These are phyloP conservation scores for Astathelohania contejeani DNA, from an alignment of 371 early-diverging fungal genomes.

Conservation along the genomic window DNA sequence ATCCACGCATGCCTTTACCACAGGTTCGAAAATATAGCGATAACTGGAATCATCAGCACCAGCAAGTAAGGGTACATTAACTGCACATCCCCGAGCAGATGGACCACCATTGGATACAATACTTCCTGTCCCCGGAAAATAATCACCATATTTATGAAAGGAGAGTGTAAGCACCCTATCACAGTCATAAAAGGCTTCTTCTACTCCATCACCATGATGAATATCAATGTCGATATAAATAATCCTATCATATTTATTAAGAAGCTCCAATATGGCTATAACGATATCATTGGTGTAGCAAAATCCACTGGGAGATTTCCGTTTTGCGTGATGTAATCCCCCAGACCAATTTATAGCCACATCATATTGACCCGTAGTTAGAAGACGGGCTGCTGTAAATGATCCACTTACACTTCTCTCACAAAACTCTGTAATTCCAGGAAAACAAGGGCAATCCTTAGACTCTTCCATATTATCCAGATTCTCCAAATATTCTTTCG, in stretches of 20 bases:
- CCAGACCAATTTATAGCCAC: slow-evolving; percentile 82
- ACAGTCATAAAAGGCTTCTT: slow-evolving; percentile 67
- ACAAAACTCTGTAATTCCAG: slow-evolving; percentile 84
- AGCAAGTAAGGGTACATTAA: slow-evolving; percentile 73
- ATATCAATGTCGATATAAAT: slow-evolving; percentile 82
- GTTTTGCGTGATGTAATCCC: slow-evolving; percentile 83
- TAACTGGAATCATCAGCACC: slow-evolving; percentile 73
- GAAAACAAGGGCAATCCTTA: slow-evolving; percentile 89
- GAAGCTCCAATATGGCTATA: slow-evolving; percentile 64
- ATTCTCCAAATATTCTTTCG: slow-evolving; percentile 25
- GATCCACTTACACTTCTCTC: slow-evolving; percentile 75
- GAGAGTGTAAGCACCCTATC: slow-evolving; percentile 77
- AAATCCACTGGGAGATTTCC: slow-evolving; percentile 73
- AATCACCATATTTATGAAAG: slow-evolving; percentile 79
- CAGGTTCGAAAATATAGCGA: slow-evolving; percentile 61
- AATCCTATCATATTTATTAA: slow-evolving; percentile 59
- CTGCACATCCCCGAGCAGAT: slow-evolving; percentile 54
- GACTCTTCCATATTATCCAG: slow-evolving; percentile 26
- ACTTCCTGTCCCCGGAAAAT: slow-evolving; percentile 77
- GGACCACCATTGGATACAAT: slow-evolving; percentile 61
- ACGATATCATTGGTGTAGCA: slow-evolving; percentile 88
- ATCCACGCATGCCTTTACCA: slow-evolving; percentile 62
- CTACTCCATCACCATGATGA: slow-evolving; percentile 88
- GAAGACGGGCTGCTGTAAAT: slow-evolving; percentile 64
- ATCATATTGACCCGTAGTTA: slow-evolving; percentile 60